Base-by-base conservation (phyloP, 768 basidiomycete genomes). In the Termitomyces sp. region DNA sequence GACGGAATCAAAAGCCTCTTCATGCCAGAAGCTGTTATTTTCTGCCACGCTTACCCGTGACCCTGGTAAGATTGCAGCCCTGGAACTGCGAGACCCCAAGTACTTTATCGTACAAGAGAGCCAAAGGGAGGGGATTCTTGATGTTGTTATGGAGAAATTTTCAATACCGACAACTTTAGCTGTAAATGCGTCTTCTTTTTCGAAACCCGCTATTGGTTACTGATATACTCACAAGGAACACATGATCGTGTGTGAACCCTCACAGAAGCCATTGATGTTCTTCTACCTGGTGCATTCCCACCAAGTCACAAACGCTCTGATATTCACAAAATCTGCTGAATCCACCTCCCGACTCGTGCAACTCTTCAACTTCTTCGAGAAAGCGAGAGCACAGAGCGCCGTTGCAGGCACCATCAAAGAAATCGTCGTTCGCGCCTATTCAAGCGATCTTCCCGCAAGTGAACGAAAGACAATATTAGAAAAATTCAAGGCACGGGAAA, bases 251-350 rank as follows among this genome's bases (percentile, higher is more conserved):
- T 87, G 87, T 60, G 82, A 88, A 49, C 73, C 93, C 0, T 77
- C 85, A 0, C 77, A 87, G 62, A 99, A 99, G 69, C 95, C 96
- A 2, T 80, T 98, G 9, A 77, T 92, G 63, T 83, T 99, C 54
- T 89, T 97, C 71, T 80, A 98, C 66, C 86, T 99, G 50, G 77
- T 97, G 2, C 86, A 89, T 65, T 68, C 75, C 8, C 77, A 74
- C 46, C 65, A 75, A 8, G 78, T 94, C 21, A 77, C 71, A 9
- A 89, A 90, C 57, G 90, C 88, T 0, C 77, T 99, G 34, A 87
- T 97, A 31, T 99, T 99, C 74, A 97, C 96, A n/a, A 98, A 98
- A 73, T 93, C 90, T 0, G 88, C 95, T 5, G 95, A 98, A 67
- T 93, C 92, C 0, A 91, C 95, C 0, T 75, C 78, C 4, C 83